These are phyloP conservation scores for Nannizzia gypsea DNA, from an alignment of 2,329 filamentous ascomycete species.

Conservation along the genomic window DNA sequence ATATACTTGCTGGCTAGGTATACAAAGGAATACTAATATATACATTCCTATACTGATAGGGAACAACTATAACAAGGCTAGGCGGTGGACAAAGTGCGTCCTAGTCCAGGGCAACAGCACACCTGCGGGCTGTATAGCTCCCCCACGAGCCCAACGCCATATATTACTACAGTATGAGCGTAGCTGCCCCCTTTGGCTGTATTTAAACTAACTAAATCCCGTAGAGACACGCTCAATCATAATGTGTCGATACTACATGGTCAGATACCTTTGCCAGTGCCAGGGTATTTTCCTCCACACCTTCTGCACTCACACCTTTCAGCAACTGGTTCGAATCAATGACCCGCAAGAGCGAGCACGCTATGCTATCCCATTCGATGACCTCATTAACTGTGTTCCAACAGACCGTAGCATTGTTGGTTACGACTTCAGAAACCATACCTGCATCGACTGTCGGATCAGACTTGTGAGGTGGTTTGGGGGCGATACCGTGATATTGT, in stretches of 20 bases:
- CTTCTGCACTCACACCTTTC: slow-evolving; percentile 18
- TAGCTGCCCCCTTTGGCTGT: neutral
- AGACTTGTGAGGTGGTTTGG: neutral
- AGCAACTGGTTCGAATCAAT: slow-evolving; percentile 24
- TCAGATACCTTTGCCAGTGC: slow-evolving; percentile 20
- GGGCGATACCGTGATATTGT: neutral
- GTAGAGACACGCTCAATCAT: neutral
- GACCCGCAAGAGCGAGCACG: slow-evolving; percentile 16
- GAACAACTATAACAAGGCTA: no score
- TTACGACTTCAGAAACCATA: neutral
- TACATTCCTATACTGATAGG: no score
- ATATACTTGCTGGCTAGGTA: no score
- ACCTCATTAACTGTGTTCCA: slow-evolving; percentile 10
- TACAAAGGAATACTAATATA: no score
- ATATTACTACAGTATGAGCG: neutral
- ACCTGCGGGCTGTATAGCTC: no score
- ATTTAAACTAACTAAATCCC: neutral
- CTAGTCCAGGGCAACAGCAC: no score
- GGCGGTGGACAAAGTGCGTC: no score
- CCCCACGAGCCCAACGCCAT: no score
- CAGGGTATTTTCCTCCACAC: slow-evolving; percentile 15
- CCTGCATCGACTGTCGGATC: slow-evolving; percentile 7
- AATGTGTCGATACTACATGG: slow-evolving; percentile 23
- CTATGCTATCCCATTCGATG: slow-evolving; percentile 12
- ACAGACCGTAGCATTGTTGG: slow-evolving; percentile 7